Evolutionary conservation across 805 yeast genomes (phyloP), one percentile per base, ranked within the genome.

Genomic region (Ogataea nonfermentans): DNA sequence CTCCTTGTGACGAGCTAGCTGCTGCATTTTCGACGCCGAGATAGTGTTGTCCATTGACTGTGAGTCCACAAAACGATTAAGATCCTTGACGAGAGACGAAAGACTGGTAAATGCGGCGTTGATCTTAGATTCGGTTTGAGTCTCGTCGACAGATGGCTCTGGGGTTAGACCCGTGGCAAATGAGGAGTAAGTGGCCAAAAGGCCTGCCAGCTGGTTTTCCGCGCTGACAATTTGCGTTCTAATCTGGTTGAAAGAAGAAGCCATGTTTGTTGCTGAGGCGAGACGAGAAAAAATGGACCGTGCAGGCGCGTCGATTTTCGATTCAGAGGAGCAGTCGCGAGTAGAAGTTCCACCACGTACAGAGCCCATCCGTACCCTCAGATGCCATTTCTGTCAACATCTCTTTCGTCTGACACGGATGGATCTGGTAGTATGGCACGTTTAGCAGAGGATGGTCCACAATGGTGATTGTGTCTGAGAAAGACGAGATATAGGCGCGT

Each of bases 1-100:
- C 60, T 88, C 96, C 51, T 76, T 78, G 59, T 88, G 96, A 46
- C 97, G 78, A 43, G 82, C 78, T 32, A 89, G 64, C 59, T 90
- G 98, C 53, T 84, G 91, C 29, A 80, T 61, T 59, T 84, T 84
- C 0, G 93, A 76, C 0, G 93, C 76, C 4, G 90, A 73, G 6
- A 84, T 72, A 11, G 70, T 62, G 20, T 75, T 67, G 5, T 44
- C 47, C 35, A 32, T 38, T 9, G 55, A 45, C 25, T 52, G 55
- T 3, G 58, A 64, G 32, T 84, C 86, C 13, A 78, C 65, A 9
- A 79, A 68, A 24, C 81, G 66, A 35, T 71, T 66, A 47, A 84
- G 57, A 24, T 71, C 66, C 24, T 65, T 69, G 6, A 86, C 61
- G 3, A 74, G 29, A 6, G 45, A 81, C 24, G 78, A 80, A 37